These are phyloP conservation scores for Gonapodya prolifera DNA, from an alignment of 192 early-diverging fungal species.

Conservation along the genomic window DNA sequence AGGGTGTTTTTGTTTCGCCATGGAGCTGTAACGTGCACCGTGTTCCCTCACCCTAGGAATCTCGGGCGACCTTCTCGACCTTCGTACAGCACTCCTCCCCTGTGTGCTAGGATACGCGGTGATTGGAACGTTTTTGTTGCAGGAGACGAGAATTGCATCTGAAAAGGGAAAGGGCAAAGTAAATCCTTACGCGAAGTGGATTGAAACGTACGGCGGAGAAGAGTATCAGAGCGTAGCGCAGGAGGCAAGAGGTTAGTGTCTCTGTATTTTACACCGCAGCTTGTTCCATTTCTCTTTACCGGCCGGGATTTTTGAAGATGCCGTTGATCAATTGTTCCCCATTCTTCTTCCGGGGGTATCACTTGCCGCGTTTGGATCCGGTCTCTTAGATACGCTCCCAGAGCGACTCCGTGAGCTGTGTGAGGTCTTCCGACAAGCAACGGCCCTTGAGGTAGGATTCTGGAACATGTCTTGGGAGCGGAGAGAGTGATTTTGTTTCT, in stretches of 20 bases:
- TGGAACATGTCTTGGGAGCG: slow-evolving; percentile 42
- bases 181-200: slow-evolving; percentile 78
- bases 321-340: slow-evolving; percentile 33
- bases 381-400: background rate
- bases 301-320: no score
- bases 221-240: slow-evolving; percentile 55
- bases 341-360: slow-evolving; percentile 35
- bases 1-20: background rate
- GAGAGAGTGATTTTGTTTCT: no score
- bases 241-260: slow-evolving; percentile 31
- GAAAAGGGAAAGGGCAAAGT: slow-evolving; percentile 11
- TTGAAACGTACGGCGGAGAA: slow-evolving; percentile 48
- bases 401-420: slow-evolving; percentile 34
- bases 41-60: slow-evolving; percentile 10
- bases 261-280: no score
- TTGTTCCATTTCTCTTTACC: no score
- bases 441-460: slow-evolving; percentile 58
- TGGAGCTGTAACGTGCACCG: background rate
- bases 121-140: slow-evolving; percentile 48
- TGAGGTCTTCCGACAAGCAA: slow-evolving; percentile 55
- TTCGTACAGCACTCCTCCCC: slow-evolving; percentile 68
- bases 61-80: slow-evolving; percentile 59
- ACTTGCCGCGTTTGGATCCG: slow-evolving; percentile 17
- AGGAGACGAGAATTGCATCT: slow-evolving; percentile 47
- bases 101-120: slow-evolving; percentile 76